Base-by-base conservation (phyloP, 306 rosid species). In the Acmispon strigosus region DNA sequence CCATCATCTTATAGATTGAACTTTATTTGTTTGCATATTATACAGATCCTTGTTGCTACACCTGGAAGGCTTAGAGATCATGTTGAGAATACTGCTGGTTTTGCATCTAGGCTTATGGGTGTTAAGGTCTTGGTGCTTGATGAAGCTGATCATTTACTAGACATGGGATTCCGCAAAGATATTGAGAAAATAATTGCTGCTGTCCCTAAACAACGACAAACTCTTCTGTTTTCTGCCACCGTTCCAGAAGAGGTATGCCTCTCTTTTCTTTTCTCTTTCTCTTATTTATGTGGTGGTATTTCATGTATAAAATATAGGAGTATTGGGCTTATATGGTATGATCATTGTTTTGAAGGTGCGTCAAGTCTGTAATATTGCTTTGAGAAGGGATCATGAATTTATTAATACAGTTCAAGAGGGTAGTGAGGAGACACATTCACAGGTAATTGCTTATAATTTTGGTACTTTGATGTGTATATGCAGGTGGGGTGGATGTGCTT, bases 31-130 rank as follows among this genome's bases (percentile, higher is more conserved):
- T 60, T 77, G 51, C 48, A 36, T 75, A 54, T 20, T 74, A 50
- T 73, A 42, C 94, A 94, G 99, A 89, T 94, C 90, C 97, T 94
- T 70, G 96, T 94, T 52, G 99, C 99, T 42, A 94, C 99, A 18
- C 99, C 99, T 52, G 99, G 99, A 83, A 91, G 99, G 89, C 97
- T 94, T 74, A 94, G 61, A 76, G 99, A 94, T 82, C 99, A 94
- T 78, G 76, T 85, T 53, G 92, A 89, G 82, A 94, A 91, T 74
- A 94, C 99, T 7, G 78, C 95, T 43, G 99, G 99, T 69, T 91
- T 94, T 72, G 96, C 99, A 70, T 79, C 92, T 73, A 86, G 95
- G 81, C 79, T 94, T 75, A 94, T 84, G 97, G 99, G 99, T 56
- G 97, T 94, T 69, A 89, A 89, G 72, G 89, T 88, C 62, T 95